phyloP scores from a whole-genome alignment of 2,329 filamentous ascomycete species.

The Penicillium glabrum region DNA sequence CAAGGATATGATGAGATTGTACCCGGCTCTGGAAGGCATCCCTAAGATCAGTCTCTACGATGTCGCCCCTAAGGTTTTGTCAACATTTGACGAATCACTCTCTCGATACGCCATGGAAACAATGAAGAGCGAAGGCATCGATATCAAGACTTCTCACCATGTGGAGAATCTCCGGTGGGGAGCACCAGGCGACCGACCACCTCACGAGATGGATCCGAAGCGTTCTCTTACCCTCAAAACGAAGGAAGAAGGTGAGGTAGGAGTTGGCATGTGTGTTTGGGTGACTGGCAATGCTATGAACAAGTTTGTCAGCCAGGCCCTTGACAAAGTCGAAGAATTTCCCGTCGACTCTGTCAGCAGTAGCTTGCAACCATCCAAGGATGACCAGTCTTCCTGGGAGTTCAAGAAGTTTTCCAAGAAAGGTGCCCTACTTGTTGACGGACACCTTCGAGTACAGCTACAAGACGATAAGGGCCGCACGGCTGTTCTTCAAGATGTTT shows the following conservation, averaged over 20 bases:
- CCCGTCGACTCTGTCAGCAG: slow-evolving; percentile 31
- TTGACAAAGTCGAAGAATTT: slow-evolving; percentile 33
- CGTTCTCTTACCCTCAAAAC: slow-evolving; percentile 53
- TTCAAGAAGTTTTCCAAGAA: slow-evolving; percentile 50
- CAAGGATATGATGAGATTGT: slow-evolving; percentile 54
- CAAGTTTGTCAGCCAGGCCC: slow-evolving; percentile 28
- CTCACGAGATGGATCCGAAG: slow-evolving; percentile 44
- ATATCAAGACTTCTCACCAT: slow-evolving; percentile 60
- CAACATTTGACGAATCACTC: slow-evolving; percentile 61
- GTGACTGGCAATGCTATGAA: slow-evolving; percentile 43
- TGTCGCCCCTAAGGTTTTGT: slow-evolving; percentile 59
- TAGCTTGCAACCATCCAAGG: slow-evolving; percentile 9
- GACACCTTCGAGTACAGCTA: slow-evolving; percentile 56
- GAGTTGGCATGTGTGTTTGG: slow-evolving; percentile 63
- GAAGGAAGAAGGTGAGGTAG: slow-evolving; percentile 59
- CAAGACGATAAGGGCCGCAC: slow-evolving; percentile 35
- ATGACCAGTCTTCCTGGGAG: slow-evolving; percentile 41
- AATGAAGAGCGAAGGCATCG: slow-evolving; percentile 56
- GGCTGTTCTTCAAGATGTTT: slow-evolving; percentile 55
- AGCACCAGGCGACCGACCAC: slow-evolving; percentile 39
- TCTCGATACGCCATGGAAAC: slow-evolving; percentile 57
- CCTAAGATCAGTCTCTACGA: slow-evolving; percentile 60
- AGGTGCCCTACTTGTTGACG: slow-evolving; percentile 56
- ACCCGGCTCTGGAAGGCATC: slow-evolving; percentile 52
- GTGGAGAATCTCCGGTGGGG: slow-evolving; percentile 55